These are phyloP conservation scores for Didymella exigua DNA, from an alignment of 2,329 filamentous ascomycete genomes.

Conservation along the genomic window DNA sequence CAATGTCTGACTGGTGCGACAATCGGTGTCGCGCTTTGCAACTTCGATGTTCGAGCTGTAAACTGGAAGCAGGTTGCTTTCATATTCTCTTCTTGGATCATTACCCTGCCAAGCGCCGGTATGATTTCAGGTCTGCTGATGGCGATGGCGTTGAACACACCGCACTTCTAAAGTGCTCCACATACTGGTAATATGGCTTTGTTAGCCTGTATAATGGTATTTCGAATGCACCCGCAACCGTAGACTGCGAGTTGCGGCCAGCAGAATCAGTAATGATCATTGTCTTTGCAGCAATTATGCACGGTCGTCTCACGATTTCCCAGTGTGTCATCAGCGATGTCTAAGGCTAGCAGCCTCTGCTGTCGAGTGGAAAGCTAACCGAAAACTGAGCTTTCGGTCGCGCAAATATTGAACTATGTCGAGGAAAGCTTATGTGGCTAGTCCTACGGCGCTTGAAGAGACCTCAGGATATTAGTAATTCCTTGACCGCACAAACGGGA, in stretches of 20 bases:
- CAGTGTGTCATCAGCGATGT: background rate
- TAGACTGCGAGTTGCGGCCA: background rate
- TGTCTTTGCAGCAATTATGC: background rate
- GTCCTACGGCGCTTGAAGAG: no score
- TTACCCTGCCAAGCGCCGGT: constrained; percentile 51
- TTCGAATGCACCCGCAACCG: background rate
- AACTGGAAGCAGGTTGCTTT: constrained; percentile 51
- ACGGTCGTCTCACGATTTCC: background rate
- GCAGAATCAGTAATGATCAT: background rate
- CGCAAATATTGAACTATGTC: no score
- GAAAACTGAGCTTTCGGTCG: background rate
- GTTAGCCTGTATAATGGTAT: background rate
- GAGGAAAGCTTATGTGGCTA: no score
- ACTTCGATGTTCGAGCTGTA: constrained; percentile 44
- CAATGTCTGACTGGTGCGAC: constrained; percentile 55
- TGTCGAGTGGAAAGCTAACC: background rate
- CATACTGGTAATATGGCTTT: background rate
- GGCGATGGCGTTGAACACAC: constrained; percentile 51
- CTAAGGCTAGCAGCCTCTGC: background rate
- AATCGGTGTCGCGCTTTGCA: constrained; percentile 37
- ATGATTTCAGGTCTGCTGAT: constrained; percentile 49
- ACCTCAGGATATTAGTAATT: constrained; percentile 15
- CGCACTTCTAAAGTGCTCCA: constrained; percentile 35
- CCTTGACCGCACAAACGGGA: constrained; percentile 36
- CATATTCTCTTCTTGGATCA: constrained; percentile 51